Conservation (phyloP, 2,329 filamentous ascomycete species). For the Claviceps arundinis region DNA sequence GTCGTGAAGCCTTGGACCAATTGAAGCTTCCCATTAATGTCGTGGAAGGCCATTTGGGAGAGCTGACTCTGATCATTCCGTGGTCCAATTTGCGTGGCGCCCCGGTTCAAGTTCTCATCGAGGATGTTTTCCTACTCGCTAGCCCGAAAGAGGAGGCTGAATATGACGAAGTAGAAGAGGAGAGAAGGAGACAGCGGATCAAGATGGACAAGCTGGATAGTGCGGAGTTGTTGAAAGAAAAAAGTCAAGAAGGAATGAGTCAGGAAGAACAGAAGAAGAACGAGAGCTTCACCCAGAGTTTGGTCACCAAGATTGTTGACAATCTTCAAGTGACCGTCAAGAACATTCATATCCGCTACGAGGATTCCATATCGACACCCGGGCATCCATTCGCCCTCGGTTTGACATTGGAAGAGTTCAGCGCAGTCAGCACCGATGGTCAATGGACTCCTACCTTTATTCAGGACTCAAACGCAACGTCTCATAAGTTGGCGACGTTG, state of each 20-base stretch:
- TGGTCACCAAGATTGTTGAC: constrained; percentile 94
- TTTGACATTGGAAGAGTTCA: constrained; percentile 88
- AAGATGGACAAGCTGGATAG: constrained; percentile 99
- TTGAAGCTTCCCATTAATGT: constrained; percentile 94
- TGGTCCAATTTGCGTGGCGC: constrained; percentile 95
- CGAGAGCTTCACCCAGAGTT: constrained; percentile 90
- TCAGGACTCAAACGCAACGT: constrained; percentile 67
- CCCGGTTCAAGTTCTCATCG: constrained; percentile 86
- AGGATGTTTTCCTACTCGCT: constrained; percentile 91
- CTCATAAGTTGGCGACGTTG: constrained; percentile 86
- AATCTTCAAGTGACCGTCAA: constrained; percentile 96
- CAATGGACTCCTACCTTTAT: constrained; percentile 96
- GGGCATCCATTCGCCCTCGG: constrained; percentile 92
- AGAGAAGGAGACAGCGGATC: constrained; percentile 69
- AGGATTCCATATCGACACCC: constrained; percentile 89
- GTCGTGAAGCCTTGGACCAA: constrained; percentile 90
- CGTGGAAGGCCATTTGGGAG: constrained; percentile 82
- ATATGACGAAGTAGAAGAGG: constrained; percentile 88
- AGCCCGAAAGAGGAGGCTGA: constrained; percentile 91
- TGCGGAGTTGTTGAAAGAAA: constrained; percentile 85
- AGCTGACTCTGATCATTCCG: constrained; percentile 84
- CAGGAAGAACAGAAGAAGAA: constrained; percentile 94
- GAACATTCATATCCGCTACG: constrained; percentile 96
- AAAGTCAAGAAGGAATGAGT: constrained; percentile 83
- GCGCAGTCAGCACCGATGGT: constrained; percentile 87